Conservation (phyloP, 768 basidiomycete species). For the Serpula lacrymans region DNA sequence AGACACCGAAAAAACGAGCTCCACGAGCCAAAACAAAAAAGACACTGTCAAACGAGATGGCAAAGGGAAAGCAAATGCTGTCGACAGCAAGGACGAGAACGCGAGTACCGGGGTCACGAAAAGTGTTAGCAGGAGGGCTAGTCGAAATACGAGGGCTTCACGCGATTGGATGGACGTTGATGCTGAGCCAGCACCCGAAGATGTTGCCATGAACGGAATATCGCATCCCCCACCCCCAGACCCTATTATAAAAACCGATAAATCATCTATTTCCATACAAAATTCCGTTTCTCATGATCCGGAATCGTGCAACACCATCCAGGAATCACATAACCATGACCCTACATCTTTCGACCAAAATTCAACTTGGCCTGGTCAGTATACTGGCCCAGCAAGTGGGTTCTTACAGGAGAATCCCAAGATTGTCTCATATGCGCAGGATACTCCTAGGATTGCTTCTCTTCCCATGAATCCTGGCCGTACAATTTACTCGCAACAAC, state of each 20-base stretch:
- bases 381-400: constrained; percentile 49
- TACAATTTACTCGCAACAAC: constrained; percentile 59
- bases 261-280: too few species aligned
- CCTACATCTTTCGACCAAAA: constrained; percentile 16
- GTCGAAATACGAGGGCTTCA: constrained; percentile 26
- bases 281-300: constrained; percentile 16
- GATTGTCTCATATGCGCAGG: too few species aligned
- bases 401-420: constrained; percentile 44
- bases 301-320: too few species aligned
- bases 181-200: constrained; percentile 14
- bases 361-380: constrained; percentile 33
- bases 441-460: too few species aligned
- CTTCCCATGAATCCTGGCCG: constrained; percentile 59
- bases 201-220: constrained; percentile 21
- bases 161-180: constrained; percentile 24
- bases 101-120: constrained; percentile 20
- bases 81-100: constrained; percentile 12
- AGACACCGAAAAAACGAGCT: constrained; percentile 30
- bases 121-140: constrained; percentile 26
- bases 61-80: constrained; percentile 11
- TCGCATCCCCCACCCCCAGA: constrained; percentile 9
- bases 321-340: constrained; percentile 12
- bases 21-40: constrained; percentile 20
- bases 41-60: constrained; percentile 19
- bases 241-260: too few species aligned